phyloP scores from a whole-genome alignment of 2,329 filamentous ascomycete genomes.

The Magnaporthales sp. region DNA sequence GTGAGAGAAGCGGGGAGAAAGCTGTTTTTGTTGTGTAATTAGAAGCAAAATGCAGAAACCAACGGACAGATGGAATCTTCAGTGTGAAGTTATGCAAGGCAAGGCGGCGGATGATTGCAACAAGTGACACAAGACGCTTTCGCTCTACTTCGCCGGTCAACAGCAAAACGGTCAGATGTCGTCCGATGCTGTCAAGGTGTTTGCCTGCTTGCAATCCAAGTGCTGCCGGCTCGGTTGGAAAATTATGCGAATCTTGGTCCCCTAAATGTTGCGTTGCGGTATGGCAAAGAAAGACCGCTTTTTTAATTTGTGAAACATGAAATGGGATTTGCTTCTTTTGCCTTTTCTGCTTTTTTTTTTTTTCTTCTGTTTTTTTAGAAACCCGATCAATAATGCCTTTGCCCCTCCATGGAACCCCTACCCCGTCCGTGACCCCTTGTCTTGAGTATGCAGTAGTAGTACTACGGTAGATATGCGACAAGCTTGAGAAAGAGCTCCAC shows the following conservation, averaged over 20 bases:
- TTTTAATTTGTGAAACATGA: not conserved
- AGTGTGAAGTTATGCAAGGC: not conserved
- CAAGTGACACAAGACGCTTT: not conserved
- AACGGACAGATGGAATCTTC: not conserved
- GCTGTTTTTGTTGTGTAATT: not conserved
- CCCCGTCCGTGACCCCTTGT: not conserved
- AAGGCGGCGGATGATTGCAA: not conserved
- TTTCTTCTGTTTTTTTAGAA: not conserved
- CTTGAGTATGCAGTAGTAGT: not conserved
- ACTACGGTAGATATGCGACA: not conserved
- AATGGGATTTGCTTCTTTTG: not conserved
- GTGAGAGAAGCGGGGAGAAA: not conserved
- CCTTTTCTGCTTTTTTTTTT: not conserved
- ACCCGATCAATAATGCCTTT: not conserved
- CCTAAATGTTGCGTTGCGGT: not conserved
- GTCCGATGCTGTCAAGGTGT: not conserved
- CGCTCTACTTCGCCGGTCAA: not conserved
- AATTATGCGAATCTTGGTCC: not conserved
- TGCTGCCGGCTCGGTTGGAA: not conserved
- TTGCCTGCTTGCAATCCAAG: not conserved
- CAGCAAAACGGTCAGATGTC: not conserved
- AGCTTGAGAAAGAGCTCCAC: not conserved
- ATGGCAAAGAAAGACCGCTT: not conserved
- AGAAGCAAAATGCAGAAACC: not conserved
- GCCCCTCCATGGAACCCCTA: not conserved